Evolutionary conservation across 23 red algal species (phyloP), one percentile per base, ranked within the genome.

Genomic region (Chondrus crispus): DNA sequence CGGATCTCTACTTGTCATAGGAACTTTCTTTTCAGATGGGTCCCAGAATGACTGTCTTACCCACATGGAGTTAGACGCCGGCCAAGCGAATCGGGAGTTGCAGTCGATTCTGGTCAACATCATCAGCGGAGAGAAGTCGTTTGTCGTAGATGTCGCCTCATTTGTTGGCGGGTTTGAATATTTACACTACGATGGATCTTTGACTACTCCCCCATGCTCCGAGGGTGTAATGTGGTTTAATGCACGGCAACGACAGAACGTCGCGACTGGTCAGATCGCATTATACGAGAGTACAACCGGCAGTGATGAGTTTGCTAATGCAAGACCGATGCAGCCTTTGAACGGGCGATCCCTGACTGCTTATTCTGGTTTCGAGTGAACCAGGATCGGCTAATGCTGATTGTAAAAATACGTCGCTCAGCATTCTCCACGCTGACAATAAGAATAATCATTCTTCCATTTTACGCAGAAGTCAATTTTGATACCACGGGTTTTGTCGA

Each of bases 191-290:
- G 4, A 32, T 2, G 88, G 88, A 24, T 92, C 88, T 1, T 51
- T 92, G 22, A 83, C 88, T 35, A 92, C 88, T 11, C 88, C 88
- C 5, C 88, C 88, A 2, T 92, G 88, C 77, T 70, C 88, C 30
- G 88, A 92, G 46, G 77, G 55, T 32, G 77, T 92, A 10, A 81
- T 45, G 2, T 92, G 78, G 76, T 37, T 92, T 4, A 54, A 83
- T 38, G 41, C 87, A 47, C 42, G 73, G 3, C 5, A 63, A 47
- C n/a, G n/a, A n/a, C n/a, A n/a, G n/a, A n/a, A n/a, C n/a, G n/a
- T n/a, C n/a, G n/a, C n/a, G n/a, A n/a, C n/a, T n/a, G n/a, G n/a
- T n/a, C n/a, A n/a, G n/a, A n/a, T n/a, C n/a, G n/a, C n/a, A n/a
- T n/a, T n/a, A n/a, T n/a, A n/a, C n/a, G n/a, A n/a, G n/a, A n/a